These are phyloP conservation scores for Eucalyptus cloeziana DNA, from an alignment of 345 rosid species.

Conservation along the genomic window DNA sequence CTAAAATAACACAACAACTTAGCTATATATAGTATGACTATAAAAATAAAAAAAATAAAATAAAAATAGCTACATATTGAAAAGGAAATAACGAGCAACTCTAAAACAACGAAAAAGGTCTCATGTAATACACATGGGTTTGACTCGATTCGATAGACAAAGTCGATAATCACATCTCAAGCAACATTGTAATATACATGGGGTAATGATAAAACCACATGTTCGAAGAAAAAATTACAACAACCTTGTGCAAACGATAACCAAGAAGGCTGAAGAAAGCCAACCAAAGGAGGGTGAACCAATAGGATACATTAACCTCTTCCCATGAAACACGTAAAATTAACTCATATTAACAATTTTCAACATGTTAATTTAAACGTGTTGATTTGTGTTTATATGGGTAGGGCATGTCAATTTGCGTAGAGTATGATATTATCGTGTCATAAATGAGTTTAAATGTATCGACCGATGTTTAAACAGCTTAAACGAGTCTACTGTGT, in stretches of 20 bases:
- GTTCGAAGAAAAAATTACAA: no score
- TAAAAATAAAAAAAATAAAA: no score
- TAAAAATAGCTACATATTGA: background rate
- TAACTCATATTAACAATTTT: background rate
- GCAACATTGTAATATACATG: no score
- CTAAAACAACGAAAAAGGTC: background rate
- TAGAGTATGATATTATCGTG: no score
- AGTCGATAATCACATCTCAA: no score
- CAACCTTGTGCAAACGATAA: background rate
- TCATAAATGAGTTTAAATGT: background rate
- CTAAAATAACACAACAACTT: background rate
- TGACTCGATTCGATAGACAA: no score
- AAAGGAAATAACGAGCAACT: background rate
- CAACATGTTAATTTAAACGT: background rate
- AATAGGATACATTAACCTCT: background rate
- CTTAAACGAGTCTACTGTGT: rapidly evolving
- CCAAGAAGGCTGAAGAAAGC: background rate
- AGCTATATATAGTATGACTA: background rate
- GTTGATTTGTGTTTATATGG: no score
- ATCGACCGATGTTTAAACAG: background rate
- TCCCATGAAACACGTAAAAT: background rate
- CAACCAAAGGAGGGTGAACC: background rate
- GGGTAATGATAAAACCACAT: no score
- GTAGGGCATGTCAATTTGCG: no score
- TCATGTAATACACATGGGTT: no score